Percentiles rank a stretch among this genome's conserved stretches.
phyloP scores from a whole-genome alignment of 306 rosid genomes.

The Sphenostylis stenocarpa region DNA sequence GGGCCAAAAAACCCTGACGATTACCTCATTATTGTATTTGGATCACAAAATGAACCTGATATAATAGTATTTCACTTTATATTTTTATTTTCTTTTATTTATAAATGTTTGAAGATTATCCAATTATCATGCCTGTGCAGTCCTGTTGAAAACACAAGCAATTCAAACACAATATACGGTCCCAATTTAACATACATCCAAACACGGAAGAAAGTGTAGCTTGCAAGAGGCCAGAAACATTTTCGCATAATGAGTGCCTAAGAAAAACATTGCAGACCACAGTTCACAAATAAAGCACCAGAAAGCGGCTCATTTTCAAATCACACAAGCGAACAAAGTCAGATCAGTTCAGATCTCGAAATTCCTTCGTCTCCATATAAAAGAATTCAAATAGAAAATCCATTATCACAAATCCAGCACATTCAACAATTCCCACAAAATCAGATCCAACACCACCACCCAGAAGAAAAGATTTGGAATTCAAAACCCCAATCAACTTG shows the following conservation, averaged over 20 bases:
- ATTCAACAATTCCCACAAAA: not conserved
- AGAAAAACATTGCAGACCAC: not conserved
- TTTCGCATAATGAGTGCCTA: not conserved
- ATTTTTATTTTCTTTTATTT: not conserved
- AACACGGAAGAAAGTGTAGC: not conserved
- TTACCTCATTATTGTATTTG: not conserved
- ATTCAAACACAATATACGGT: not conserved
- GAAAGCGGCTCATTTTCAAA: not conserved
- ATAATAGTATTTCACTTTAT: not conserved
- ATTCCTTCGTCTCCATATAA: not conserved
- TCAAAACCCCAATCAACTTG: not conserved
- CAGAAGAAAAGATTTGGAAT: not conserved
- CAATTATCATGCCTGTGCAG: not conserved
- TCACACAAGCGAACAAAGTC: not conserved
- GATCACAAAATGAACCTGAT: not conserved
- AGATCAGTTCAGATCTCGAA: conserved; percentile 4
- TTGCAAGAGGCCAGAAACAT: not conserved
- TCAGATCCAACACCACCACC: conserved; percentile 12
- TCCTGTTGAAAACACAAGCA: conserved; percentile 20
- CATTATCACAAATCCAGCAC: not conserved
- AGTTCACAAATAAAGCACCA: not conserved
- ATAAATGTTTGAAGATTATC: not conserved
- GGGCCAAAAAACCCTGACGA: not conserved
- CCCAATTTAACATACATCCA: not conserved
- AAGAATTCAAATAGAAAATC: not conserved